These are phyloP conservation scores for Pleurotus ostreatus DNA, from an alignment of 768 basidiomycete species.

Conservation along the genomic window DNA sequence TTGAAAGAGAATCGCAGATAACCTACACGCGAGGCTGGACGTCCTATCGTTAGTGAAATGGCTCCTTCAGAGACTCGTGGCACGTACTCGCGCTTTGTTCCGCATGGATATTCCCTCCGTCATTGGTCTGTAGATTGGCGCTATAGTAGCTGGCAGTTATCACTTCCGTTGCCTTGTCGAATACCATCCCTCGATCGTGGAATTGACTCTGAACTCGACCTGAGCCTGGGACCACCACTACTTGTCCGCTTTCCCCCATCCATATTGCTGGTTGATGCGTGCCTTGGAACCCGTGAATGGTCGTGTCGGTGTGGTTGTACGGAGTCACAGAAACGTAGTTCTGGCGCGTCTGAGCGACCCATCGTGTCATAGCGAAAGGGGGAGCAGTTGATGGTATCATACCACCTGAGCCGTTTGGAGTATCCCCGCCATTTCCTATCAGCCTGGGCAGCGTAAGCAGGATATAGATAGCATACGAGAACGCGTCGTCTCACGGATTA, in stretches of 20 bases:
- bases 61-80: background rate
- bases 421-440: slow-evolving; percentile 50
- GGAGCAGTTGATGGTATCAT: slow-evolving; percentile 57
- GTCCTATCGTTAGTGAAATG: background rate
- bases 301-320: slow-evolving; percentile 39
- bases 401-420: slow-evolving; percentile 48
- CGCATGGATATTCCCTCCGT: slow-evolving; percentile 46
- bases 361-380: slow-evolving; percentile 66
- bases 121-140: slow-evolving; percentile 50
- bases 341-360: slow-evolving; percentile 56
- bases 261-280: slow-evolving; percentile 66
- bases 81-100: slow-evolving; percentile 62
- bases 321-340: slow-evolving; percentile 55
- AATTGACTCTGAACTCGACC: slow-evolving; percentile 44
- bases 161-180: slow-evolving; percentile 50
- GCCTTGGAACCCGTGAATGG: slow-evolving; percentile 54
- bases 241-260: slow-evolving; percentile 58
- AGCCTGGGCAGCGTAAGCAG: slow-evolving; percentile 15
- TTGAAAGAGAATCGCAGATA: slow-evolving; percentile 70
- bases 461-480: background rate
- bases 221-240: slow-evolving; percentile 40
- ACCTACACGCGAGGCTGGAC: slow-evolving; percentile 67
- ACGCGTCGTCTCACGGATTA: slow-evolving; percentile 18
- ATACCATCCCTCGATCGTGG: slow-evolving; percentile 52
- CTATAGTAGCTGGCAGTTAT: slow-evolving; percentile 52